A percentile compares a stretch with the other conserved stretches of the same genome.
Evolutionary conservation across 192 early-diverging fungal genomes (phyloP).

Genomic region (Coemansia erecta): DNA sequence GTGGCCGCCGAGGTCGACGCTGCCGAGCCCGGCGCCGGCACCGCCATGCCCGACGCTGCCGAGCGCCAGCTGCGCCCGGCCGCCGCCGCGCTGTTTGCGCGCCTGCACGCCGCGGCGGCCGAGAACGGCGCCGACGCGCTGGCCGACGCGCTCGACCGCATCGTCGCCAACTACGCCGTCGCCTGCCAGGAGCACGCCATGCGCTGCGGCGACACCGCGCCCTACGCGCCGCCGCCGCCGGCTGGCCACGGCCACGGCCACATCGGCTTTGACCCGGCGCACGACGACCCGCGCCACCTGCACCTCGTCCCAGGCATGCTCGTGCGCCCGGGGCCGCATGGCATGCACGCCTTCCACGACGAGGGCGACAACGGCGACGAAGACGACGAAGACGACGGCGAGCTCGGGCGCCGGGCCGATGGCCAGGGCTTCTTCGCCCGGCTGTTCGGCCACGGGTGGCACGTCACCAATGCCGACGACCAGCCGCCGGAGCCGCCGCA

Average conservation of each 20-base stretch:
- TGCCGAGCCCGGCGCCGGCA: not conserved
- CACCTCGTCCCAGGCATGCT: not conserved
- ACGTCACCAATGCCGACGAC: conserved; percentile 1
- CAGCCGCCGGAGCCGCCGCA: conserved; percentile 9
- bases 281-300: not conserved
- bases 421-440: not conserved
- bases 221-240: not conserved
- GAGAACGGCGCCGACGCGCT: conserved; percentile 40
- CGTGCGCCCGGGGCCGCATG: no score
- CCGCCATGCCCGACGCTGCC: not conserved
- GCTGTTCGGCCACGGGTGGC: conserved; percentile 5
- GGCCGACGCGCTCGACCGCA: conserved; percentile 23
- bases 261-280: not conserved
- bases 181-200: conserved; percentile 28
- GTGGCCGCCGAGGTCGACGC: not conserved
- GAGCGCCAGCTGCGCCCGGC: no score
- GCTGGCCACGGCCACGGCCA: not conserved
- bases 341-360: no score
- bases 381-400: not conserved
- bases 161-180: conserved; percentile 32
- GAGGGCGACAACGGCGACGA: conserved; percentile 8
- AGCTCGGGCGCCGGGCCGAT: no score
- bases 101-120: conserved; percentile 18
- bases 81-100: conserved; percentile 7
- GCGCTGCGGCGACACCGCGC: conserved; percentile 11